Evolutionary conservation across 1,284 basidiomycete species (phyloP).

Genomic region (Cryptococcus amylolentus): DNA sequence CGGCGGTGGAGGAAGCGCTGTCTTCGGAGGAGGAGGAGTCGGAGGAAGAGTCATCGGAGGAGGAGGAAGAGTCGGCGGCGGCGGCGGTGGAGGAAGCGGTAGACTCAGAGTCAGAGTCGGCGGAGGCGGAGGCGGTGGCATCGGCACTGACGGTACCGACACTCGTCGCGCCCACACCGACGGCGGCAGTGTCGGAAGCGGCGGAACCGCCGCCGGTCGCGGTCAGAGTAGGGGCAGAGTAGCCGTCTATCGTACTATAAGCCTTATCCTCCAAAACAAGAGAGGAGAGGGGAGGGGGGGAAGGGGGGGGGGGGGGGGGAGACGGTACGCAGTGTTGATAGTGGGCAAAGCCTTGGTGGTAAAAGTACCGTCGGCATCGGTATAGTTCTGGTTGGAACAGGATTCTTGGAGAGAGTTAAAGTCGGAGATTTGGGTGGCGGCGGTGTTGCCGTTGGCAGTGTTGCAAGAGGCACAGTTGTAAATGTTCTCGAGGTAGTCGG

Average conservation of each 20-base stretch:
- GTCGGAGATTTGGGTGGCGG: constrained; percentile 37
- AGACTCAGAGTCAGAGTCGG: constrained; percentile 9
- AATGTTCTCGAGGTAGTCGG: constrained; percentile 43
- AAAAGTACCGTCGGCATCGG: constrained; percentile 33
- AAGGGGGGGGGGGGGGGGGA: too few relatives aligned
- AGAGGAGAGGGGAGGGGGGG: neutral
- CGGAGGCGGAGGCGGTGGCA: constrained; percentile 7
- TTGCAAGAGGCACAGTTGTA: constrained; percentile 50
- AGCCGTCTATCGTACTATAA: constrained; percentile 16
- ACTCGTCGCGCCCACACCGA: constrained; percentile 11
- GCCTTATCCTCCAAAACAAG: neutral
- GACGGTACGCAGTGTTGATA: constrained; percentile 18
- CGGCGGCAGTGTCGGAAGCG: constrained; percentile 19
- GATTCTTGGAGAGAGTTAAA: constrained; percentile 39
- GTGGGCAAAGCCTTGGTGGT: constrained; percentile 28
- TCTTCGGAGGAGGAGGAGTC: neutral
- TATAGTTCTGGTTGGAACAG: constrained; percentile 42
- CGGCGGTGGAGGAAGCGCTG: constrained; percentile 11
- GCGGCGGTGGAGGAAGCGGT: constrained; percentile 1
- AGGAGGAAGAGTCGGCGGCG: constrained; percentile 4
- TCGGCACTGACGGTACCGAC: constrained; percentile 8
- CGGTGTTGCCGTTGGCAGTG: constrained; percentile 44
- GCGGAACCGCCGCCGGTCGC: constrained; percentile 44
- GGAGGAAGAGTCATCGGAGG: neutral
- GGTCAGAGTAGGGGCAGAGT: constrained; percentile 42